Conservation (phyloP, 106 monocot genomes). For the Platanthera guangdongensis region DNA sequence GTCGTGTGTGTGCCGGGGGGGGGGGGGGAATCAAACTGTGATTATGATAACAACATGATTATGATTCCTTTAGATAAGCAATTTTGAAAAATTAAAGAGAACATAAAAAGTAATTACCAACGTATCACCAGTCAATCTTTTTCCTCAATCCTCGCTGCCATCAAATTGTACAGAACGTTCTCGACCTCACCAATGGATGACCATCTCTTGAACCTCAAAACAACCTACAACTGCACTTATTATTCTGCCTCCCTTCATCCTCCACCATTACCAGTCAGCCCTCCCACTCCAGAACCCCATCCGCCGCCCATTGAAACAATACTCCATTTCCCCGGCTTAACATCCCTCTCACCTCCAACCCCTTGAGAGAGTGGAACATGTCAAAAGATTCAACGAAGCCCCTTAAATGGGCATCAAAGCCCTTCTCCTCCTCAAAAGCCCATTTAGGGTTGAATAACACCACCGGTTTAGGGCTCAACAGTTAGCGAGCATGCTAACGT, state of each 20-base stretch:
- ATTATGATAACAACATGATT: too few species aligned
- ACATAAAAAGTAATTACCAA: not conserved
- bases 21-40: too few species aligned
- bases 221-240: constrained; percentile 53
- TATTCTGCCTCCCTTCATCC: constrained; percentile 28
- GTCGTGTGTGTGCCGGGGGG: too few species aligned
- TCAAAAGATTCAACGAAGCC: constrained; percentile 65
- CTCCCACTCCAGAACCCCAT: constrained; percentile 55
- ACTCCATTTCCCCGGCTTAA: constrained; percentile 66
- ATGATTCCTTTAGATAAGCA: not conserved
- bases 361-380: constrained; percentile 84
- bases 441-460: constrained; percentile 86
- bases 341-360: constrained; percentile 79
- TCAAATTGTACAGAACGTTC: constrained; percentile 74
- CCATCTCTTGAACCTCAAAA: constrained; percentile 59
- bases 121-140: constrained; percentile 15
- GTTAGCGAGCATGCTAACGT: constrained; percentile 33
- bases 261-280: constrained; percentile 70
- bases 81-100: not conserved
- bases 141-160: constrained; percentile 78
- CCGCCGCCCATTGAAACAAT: constrained; percentile 49
- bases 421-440: constrained; percentile 66
- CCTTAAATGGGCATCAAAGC: constrained; percentile 17
- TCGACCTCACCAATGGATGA: constrained; percentile 82
- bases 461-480: constrained; percentile 53